Percentiles rank a stretch among this genome's conserved stretches.
Conservation (phyloP, 2,329 filamentous ascomycete species). For the Herpotrichia juniperi region DNA sequence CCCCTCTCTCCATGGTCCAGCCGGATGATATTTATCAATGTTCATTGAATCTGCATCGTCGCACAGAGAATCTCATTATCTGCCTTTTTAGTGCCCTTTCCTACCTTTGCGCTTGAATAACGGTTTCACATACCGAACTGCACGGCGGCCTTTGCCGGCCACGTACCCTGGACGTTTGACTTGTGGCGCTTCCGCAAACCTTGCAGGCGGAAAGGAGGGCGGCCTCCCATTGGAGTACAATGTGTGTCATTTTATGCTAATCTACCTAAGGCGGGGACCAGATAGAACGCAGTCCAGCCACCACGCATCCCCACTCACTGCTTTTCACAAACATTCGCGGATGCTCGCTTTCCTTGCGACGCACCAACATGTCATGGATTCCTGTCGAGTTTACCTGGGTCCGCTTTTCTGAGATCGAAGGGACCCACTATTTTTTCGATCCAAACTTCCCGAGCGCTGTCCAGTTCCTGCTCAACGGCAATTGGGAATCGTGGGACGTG, state of each 20-base stretch:
- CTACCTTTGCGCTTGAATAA: neutral
- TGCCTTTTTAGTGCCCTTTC: neutral
- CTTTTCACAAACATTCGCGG: constrained; percentile 3
- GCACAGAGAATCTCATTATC: neutral
- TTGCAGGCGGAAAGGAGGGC: constrained; percentile 12
- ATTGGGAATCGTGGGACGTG: constrained; percentile 37
- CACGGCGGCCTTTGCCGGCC: neutral
- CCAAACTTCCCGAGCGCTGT: constrained; percentile 30
- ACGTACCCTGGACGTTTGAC: neutral
- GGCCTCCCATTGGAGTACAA: constrained; percentile 13
- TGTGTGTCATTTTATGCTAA: constrained; percentile 19
- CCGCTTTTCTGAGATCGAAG: constrained; percentile 35
- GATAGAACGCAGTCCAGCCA: constrained; percentile 2
- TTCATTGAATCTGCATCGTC: neutral
- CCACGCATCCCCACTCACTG: constrained; percentile 3
- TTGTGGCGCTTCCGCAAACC: constrained; percentile 5
- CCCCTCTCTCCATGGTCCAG: neutral
- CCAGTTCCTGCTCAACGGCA: constrained; percentile 35
- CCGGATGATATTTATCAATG: no score
- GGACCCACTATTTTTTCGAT: constrained; percentile 40
- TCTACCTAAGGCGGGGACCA: constrained; percentile 13
- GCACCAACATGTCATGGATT: constrained; percentile 33
- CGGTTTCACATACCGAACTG: neutral
- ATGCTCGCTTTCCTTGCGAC: constrained; percentile 3
- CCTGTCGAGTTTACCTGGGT: constrained; percentile 34